Base-by-base conservation (phyloP, 2,329 filamentous ascomycete genomes). In the Neonectria coccinea region DNA sequence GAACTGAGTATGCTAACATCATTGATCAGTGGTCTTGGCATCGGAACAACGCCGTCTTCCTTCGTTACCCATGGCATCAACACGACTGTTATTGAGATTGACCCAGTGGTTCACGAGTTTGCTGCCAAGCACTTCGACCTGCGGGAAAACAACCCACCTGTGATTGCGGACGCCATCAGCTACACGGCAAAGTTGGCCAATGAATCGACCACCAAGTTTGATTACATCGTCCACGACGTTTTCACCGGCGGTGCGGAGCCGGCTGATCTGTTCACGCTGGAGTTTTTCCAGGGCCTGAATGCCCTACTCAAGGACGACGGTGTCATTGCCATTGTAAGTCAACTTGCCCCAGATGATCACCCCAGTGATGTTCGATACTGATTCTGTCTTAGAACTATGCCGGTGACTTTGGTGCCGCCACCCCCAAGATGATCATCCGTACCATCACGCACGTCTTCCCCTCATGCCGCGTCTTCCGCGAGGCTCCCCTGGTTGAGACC, bases 221-320 rank as follows among this genome's bases (percentile, higher is more conserved):
- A 97, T 80, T 98, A 97, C 81, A 96, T 99, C 74, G 86, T 99
- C 58, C 96, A 99, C 78, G 96, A 99, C 72, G 96, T 99, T 25
- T 99, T 99, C 78, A 99, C 96, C 1, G 96, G 96, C 25, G 96
- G 96, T 56, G 94, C 94, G 0, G 96, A 98, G 78, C 96, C 96
- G 0, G 88, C 94, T 3, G 84, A 90, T 8, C 87, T 99, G 8
- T 99, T 99, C 79, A 98, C 94, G 0, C 78, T 89, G 5, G 91
- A 96, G 71, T 98, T 99, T 74, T 80, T 99, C 47, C 79, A 86
- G 56, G 88, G 91, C 5, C 83, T 99, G 1, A 82, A 88, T 68
- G 78, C 85, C 5, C 85, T 98, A 7, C 84, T 99, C 50, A 92
- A 89, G 67, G 87, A 90, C 0, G 86, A 92, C 56, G 96, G 96